Evolutionary conservation across 352 stramenopile species (phyloP), one percentile per base, ranked within the genome.

Genomic region (Blastocystis sp.): DNA sequence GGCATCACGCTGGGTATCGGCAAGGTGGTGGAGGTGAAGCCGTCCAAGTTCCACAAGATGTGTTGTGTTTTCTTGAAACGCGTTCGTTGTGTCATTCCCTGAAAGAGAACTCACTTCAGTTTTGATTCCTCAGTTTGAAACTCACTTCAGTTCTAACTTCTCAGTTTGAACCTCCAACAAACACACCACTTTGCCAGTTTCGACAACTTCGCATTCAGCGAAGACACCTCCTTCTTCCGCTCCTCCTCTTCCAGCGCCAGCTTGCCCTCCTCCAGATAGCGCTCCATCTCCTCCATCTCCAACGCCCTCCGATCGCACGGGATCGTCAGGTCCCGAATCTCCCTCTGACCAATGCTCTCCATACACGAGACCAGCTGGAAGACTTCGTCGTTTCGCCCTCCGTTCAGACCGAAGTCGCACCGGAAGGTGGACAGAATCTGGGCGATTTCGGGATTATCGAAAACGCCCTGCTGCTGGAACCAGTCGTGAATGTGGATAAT

Each of bases 51-150:
- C 41, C 60, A 62, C 3, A 67, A 69, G 55, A 16, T 67, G 65
- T 85, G 50, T 1, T 24, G 55, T 85, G 74, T 85, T 85, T 85
- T 50, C 16, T 85, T 85, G 31, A n/a, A 24, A 78, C 29, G 51
- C 37, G n/a, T 55, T 55, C 16, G 45, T 0, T 55, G 45, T 55
- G 45, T 55, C 16, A 55, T 9, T 55, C 45, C 9, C 9, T 55
- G 45, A 55, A 9, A 55, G n/a, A n/a, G n/a, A n/a, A n/a, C n/a
- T n/a, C n/a, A n/a, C n/a, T n/a, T n/a, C n/a, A n/a, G n/a, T n/a
- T n/a, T n/a, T n/a, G n/a, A n/a, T 61, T 61, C 10, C 51, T 21
- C 10, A 61, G 51, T 61, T 61, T 61, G 51, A 21, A 61, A 61
- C 51, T n/a, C n/a, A n/a, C 45, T 1, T 9, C 60, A 65, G 26